Evolutionary conservation across 129 eudicot species (phyloP).

Genomic region (Flaveria trinervia): DNA sequence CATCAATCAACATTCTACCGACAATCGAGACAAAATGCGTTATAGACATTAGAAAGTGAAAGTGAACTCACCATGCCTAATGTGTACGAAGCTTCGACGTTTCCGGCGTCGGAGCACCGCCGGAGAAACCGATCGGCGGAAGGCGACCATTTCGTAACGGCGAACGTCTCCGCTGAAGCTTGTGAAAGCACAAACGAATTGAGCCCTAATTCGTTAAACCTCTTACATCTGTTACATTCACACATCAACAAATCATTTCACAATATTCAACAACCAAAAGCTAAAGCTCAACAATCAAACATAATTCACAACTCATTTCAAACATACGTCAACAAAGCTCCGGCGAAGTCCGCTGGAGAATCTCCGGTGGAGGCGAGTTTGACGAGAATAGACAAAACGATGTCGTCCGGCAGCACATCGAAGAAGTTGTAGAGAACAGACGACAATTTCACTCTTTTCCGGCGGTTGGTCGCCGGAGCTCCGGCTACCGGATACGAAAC

Average conservation of each 20-base stretch:
- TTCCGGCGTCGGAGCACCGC: constrained; percentile 45
- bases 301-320: not conserved
- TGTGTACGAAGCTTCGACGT: constrained; percentile 41
- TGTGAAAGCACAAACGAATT: constrained; percentile 36
- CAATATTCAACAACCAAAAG: not conserved
- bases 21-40: not conserved
- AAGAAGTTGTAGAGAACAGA: constrained; percentile 18
- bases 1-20: not conserved
- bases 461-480: not conserved
- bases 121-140: constrained; percentile 33
- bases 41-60: not conserved
- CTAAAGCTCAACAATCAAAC: not conserved
- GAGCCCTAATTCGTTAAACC: constrained; percentile 34
- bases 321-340: constrained; percentile 37
- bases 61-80: constrained; percentile 44
- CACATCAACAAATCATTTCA: not conserved
- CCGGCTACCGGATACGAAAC: constrained; percentile 46
- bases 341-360: constrained; percentile 51
- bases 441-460: constrained; percentile 28
- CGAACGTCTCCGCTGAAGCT: constrained; percentile 34
- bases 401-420: constrained; percentile 49
- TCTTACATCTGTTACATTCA: constrained; percentile 33
- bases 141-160: constrained; percentile 37
- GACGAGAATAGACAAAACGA: constrained; percentile 43
- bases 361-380: constrained; percentile 43